Conservation (phyloP, 106 monocot species). For the Dendrobium catenatum region DNA sequence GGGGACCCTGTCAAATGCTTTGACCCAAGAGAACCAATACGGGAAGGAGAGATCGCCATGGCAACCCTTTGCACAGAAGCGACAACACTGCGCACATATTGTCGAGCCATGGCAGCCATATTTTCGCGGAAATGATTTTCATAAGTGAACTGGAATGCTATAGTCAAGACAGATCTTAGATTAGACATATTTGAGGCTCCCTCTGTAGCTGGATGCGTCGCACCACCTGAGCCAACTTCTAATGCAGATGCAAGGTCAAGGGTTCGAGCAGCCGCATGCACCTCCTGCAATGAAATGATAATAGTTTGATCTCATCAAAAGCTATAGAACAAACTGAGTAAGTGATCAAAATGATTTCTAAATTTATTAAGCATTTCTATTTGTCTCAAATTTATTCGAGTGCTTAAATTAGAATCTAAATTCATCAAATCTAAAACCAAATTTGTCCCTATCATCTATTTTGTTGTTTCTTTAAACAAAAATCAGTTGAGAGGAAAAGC, state of each 20-base stretch:
- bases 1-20: conserved; percentile 59
- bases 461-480: too few relatives aligned
- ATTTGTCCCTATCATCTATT: too few relatives aligned
- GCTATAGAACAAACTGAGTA: too few relatives aligned
- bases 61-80: conserved; percentile 94
- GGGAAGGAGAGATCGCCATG: conserved; percentile 64
- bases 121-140: conserved; percentile 69
- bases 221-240: conserved; percentile 49
- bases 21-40: conserved; percentile 25
- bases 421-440: too few relatives aligned
- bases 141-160: conserved; percentile 91
- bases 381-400: too few relatives aligned
- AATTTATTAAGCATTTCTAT: too few relatives aligned
- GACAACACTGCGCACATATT: conserved; percentile 79
- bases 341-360: too few relatives aligned
- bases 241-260: conserved; percentile 88
- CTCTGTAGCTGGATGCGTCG: conserved; percentile 10
- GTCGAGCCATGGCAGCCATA: conserved; percentile 78
- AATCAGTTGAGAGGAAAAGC: too few relatives aligned
- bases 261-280: conserved; percentile 27
- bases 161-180: conserved; percentile 71
- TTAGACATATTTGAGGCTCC: conserved; percentile 1
- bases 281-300: conserved; percentile 1
- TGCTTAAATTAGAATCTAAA: too few relatives aligned
- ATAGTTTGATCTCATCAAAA: neutral